Evolutionary conservation across 495 filamentous ascomycete species (phyloP).

Genomic region (Penicillium lagena): DNA sequence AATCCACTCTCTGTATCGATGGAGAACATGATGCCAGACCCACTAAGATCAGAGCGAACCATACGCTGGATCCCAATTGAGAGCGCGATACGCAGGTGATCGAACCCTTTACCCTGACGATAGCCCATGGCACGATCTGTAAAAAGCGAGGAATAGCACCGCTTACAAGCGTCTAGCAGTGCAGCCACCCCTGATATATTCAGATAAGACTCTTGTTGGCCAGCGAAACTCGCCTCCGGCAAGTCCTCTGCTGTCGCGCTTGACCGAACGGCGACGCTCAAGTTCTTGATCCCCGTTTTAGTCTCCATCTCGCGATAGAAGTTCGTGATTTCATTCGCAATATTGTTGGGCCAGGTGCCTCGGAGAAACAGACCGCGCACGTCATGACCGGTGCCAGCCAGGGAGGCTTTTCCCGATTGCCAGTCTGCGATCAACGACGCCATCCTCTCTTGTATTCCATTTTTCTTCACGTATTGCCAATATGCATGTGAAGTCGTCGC

Average conservation of each 20-base stretch:
- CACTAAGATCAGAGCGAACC: conserved; percentile 26
- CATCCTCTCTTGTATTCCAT: conserved; percentile 20
- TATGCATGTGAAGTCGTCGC: conserved; percentile 26
- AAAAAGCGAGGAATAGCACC: conserved; percentile 30
- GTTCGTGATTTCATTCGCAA: background rate
- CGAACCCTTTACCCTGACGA: conserved; percentile 27
- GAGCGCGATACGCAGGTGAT: conserved; percentile 23
- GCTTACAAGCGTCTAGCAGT: conserved; percentile 21
- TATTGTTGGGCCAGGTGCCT: conserved; percentile 3
- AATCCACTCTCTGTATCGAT: conserved; percentile 31
- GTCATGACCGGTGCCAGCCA: conserved; percentile 5
- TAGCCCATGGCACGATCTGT: conserved; percentile 30
- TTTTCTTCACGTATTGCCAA: conserved; percentile 23
- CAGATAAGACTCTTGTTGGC: conserved; percentile 27
- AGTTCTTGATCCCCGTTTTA: conserved; percentile 16
- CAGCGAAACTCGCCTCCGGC: conserved; percentile 31
- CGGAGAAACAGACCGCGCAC: conserved; percentile 21
- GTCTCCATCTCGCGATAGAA: conserved; percentile 1
- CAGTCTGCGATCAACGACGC: conserved; percentile 6
- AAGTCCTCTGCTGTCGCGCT: conserved; percentile 33
- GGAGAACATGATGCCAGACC: conserved; percentile 32
- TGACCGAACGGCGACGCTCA: conserved; percentile 27
- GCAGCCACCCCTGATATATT: conserved; percentile 12
- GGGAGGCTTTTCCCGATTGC: conserved; percentile 1
- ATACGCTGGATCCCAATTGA: conserved; percentile 30